phyloP scores from a whole-genome alignment of 2,329 filamentous ascomycete genomes.

The Pyrenophora seminiperda region DNA sequence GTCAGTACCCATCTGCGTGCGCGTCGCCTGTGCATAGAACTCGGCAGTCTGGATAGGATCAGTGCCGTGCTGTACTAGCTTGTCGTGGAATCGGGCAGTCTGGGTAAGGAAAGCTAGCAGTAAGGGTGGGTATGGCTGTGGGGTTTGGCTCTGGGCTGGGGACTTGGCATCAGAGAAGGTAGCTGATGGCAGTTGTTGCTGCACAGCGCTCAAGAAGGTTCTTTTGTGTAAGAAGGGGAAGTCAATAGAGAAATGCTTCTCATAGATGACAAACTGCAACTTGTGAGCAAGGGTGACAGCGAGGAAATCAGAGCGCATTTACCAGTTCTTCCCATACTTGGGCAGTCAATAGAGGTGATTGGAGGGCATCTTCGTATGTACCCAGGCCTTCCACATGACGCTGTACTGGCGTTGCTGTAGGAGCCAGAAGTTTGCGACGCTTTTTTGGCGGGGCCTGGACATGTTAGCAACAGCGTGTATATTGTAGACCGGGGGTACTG shows the following conservation, averaged over 20 bases:
- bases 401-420: slow-evolving; percentile 33
- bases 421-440: slow-evolving; percentile 48
- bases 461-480: slow-evolving; percentile 1
- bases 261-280: slow-evolving; percentile 66
- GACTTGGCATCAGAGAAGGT: slow-evolving; percentile 22
- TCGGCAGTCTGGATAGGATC: slow-evolving; percentile 54
- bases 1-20: slow-evolving; percentile 49
- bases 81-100: slow-evolving; percentile 70
- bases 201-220: slow-evolving; percentile 57
- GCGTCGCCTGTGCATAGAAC: slow-evolving; percentile 66
- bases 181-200: slow-evolving; percentile 39
- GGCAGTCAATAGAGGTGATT: slow-evolving; percentile 65
- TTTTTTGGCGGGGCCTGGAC: slow-evolving; percentile 25
- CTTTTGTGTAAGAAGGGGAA: slow-evolving; percentile 72
- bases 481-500: background rate
- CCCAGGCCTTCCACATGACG: slow-evolving; percentile 51
- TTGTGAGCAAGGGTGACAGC: slow-evolving; percentile 9
- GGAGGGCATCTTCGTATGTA: slow-evolving; percentile 62
- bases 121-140: slow-evolving; percentile 60
- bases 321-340: slow-evolving; percentile 69
- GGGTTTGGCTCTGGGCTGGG: slow-evolving; percentile 31
- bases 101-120: slow-evolving; percentile 70
- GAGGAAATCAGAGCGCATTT: slow-evolving; percentile 14
- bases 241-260: slow-evolving; percentile 73
- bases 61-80: slow-evolving; percentile 44